phyloP scores from a whole-genome alignment of 441 rosid species.

The Populus hybrid region DNA sequence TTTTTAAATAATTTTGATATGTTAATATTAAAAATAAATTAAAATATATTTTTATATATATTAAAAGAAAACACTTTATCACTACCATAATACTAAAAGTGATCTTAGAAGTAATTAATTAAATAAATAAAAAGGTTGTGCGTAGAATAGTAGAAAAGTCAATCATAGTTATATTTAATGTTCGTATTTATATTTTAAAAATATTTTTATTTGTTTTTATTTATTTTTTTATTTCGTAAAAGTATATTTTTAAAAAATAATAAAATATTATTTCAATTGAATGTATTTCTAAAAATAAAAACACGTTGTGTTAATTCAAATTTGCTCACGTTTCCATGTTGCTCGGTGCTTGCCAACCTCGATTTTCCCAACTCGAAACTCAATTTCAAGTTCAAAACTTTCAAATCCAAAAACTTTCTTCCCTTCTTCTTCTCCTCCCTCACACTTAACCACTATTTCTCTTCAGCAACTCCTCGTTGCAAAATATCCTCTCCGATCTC shows the following conservation, averaged over 20 bases:
- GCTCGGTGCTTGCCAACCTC: conserved; percentile 18
- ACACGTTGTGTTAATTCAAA: conserved; percentile 12
- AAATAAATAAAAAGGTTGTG: not conserved
- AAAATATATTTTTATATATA: no score
- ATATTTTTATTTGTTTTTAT: no score
- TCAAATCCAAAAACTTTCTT: not conserved
- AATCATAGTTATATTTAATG: not conserved
- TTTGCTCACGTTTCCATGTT: not conserved
- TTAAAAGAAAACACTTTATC: no score
- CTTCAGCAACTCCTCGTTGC: conserved; percentile 50
- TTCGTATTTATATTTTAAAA: no score
- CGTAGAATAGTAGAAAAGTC: not conserved
- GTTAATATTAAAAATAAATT: no score
- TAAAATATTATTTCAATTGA: no score
- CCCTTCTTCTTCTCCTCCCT: not conserved
- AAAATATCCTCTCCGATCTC: not conserved
- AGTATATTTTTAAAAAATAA: no score
- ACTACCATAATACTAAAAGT: no score
- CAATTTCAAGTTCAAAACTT: not conserved
- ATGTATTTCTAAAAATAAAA: no score
- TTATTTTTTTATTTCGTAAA: no score
- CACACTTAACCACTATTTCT: not conserved
- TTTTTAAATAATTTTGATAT: no score
- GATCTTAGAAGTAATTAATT: not conserved
- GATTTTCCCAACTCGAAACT: conserved; percentile 8